Evolutionary conservation across 768 basidiomycete species (phyloP).

Genomic region (Clavulina sp.): DNA sequence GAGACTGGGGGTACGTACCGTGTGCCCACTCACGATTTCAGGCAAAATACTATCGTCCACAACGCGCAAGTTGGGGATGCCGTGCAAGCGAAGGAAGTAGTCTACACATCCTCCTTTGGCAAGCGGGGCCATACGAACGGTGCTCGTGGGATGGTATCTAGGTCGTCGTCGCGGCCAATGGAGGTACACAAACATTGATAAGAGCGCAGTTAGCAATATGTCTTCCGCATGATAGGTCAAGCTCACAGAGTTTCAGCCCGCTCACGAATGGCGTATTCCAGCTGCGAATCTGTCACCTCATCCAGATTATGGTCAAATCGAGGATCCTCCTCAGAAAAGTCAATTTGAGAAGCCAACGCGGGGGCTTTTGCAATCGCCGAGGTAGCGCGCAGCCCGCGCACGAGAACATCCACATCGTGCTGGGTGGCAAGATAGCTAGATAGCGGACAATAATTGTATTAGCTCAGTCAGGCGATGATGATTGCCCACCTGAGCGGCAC

Average conservation of each 20-base stretch:
- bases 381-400: conserved; percentile 1
- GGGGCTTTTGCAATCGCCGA: background rate
- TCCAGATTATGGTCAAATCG: conserved; percentile 26
- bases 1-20: conserved; percentile 21
- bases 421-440: conserved; percentile 3
- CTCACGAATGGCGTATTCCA: conserved; percentile 21
- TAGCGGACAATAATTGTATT: background rate
- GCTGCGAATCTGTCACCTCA: conserved; percentile 19
- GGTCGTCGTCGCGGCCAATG: no score
- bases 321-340: conserved; percentile 21
- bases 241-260: conserved; percentile 25
- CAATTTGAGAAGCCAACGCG: conserved; percentile 2
- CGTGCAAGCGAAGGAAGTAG: conserved; percentile 26
- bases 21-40: conserved; percentile 28
- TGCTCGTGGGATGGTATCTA: conserved; percentile 20
- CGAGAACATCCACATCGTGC: conserved; percentile 1
- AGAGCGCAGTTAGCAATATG: background rate
- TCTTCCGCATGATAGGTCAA: conserved; percentile 24
- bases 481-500: no score
- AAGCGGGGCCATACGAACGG: conserved; percentile 23
- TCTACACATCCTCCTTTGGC: conserved; percentile 28
- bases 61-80: conserved; percentile 25
- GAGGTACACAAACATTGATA: background rate
- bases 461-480: background rate
- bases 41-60: conserved; percentile 32